Conservation (phyloP, 345 rosid genomes). For the Dimocarpus longan region DNA sequence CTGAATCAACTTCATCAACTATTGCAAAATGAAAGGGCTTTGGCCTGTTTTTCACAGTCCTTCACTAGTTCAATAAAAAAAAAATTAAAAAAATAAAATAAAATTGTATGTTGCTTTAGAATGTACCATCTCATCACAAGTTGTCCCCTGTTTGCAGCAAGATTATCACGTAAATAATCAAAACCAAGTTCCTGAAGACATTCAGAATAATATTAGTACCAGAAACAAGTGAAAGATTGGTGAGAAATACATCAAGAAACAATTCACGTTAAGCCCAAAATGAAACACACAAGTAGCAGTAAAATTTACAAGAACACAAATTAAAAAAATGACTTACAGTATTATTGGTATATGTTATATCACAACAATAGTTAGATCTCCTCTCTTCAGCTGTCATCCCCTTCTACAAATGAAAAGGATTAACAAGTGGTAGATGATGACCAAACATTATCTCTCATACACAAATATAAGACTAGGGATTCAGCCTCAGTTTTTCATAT, state of each 20-base stretch:
- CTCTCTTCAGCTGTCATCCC: constrained; percentile 85
- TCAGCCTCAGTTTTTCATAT: constrained; percentile 2
- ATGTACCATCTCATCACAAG: constrained; percentile 97
- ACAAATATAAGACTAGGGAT: constrained; percentile 1
- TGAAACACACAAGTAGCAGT: constrained; percentile 5
- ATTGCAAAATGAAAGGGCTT: constrained; percentile 95
- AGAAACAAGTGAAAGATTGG: constrained; percentile 7
- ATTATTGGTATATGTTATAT: constrained; percentile 92
- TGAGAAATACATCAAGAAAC: constrained; percentile 1
- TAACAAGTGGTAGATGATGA: constrained; percentile 2
- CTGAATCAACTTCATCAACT: constrained; percentile 98
- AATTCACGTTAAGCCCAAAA: background rate
- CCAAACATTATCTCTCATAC: background rate
- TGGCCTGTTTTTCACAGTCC: constrained; percentile 61
- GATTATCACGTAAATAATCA: constrained; percentile 97
- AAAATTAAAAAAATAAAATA: constrained; percentile 11
- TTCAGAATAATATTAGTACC: constrained; percentile 24
- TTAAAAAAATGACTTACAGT: constrained; percentile 57
- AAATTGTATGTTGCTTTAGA: constrained; percentile 21
- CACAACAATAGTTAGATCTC: constrained; percentile 77
- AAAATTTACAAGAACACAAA: constrained; percentile 6
- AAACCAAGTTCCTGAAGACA: constrained; percentile 89
- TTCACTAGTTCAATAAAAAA: constrained; percentile 17
- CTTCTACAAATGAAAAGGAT: constrained; percentile 48
- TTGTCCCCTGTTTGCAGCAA: constrained; percentile 71